Base-by-base conservation (phyloP, 805 yeast species). In the Cyberlindnera suaveolens region DNA sequence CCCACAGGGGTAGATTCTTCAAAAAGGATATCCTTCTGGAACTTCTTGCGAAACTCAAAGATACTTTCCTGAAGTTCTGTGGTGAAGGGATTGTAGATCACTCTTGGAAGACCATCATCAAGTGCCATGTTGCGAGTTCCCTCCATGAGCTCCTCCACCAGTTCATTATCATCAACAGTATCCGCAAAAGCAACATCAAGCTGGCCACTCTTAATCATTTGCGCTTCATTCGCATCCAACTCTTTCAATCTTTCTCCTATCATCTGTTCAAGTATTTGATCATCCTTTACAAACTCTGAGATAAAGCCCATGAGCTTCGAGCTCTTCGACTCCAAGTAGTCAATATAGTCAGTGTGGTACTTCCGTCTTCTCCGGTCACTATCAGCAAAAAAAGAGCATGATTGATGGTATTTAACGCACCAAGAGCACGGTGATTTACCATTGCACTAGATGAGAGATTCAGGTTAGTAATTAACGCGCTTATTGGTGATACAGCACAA, bases 281-380 rank as follows among this genome's bases (percentile, higher is more conserved):
- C 59, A 23, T 57, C 54, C 31, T 53, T 48, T 5, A 52, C 50
- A 36, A 52, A 49, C 42, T 46, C 52, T 19, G 30, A 36, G 13
- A 63, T 56, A 43, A 51, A 62, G 9, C 38, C 31, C 17, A 53
- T 56, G 26, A 62, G 45, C 5, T 41, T 50, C 0, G 38, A 37
- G 0, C 60, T 46, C 39, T 56, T 57, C 7, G 50, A 47, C 23
- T 60, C 64, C 14, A 63, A 49, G 27, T 56, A 53, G 23, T 52
- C 56, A 3, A 62, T 56, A 34, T 63, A 63, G 40, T 60, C 64
- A 1, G 65, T 58, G 42, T 62, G 61, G 42, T 61, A 63, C 40
- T 63, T 63, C 16, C 68, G 38, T 32, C 66, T 44, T 43, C 68
- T 46, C 38, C 64, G 44, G 39, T 63, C 67, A 16, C 42, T 35